Percentiles rank a stretch among this genome's conserved stretches.
Conservation (phyloP, 1,139 yeast species). For the Debaryomycetaceae sp. region DNA sequence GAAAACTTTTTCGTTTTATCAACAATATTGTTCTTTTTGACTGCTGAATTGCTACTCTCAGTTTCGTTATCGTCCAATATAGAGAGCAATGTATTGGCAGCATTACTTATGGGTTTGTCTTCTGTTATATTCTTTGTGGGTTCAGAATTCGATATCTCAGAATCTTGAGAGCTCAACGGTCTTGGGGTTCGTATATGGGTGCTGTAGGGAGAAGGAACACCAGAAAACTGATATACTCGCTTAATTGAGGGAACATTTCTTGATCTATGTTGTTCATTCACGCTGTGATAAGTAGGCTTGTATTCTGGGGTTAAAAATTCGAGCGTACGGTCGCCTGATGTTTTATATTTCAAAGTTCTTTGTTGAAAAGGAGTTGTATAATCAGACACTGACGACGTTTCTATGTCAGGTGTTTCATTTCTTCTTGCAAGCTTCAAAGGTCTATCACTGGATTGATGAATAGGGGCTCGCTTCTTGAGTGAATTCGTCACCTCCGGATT, state of each 20-base stretch:
- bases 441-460: background rate
- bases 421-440: background rate
- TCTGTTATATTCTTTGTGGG: conserved; percentile 2
- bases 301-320: conserved; percentile 38
- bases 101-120: conserved; percentile 45
- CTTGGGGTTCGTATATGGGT: conserved; percentile 42
- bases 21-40: conserved; percentile 2
- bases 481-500: background rate
- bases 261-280: conserved; percentile 23
- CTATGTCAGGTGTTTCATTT: background rate
- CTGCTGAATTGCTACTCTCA: conserved; percentile 7
- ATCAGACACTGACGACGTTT: conserved; percentile 4
- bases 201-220: conserved; percentile 63
- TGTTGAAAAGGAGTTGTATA: conserved; percentile 19
- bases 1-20: conserved; percentile 30
- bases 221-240: conserved; percentile 59
- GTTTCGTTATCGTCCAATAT: conserved; percentile 46
- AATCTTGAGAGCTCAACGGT: background rate
- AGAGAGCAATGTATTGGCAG: conserved; percentile 65
- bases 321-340: conserved; percentile 5
- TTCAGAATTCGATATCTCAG: background rate
- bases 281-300: conserved; percentile 34
- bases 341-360: conserved; percentile 15
- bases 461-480: background rate
- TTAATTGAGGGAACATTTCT: conserved; percentile 33